Evolutionary conservation across 495 filamentous ascomycete species (phyloP).

Genomic region (Penicillium goetzii): DNA sequence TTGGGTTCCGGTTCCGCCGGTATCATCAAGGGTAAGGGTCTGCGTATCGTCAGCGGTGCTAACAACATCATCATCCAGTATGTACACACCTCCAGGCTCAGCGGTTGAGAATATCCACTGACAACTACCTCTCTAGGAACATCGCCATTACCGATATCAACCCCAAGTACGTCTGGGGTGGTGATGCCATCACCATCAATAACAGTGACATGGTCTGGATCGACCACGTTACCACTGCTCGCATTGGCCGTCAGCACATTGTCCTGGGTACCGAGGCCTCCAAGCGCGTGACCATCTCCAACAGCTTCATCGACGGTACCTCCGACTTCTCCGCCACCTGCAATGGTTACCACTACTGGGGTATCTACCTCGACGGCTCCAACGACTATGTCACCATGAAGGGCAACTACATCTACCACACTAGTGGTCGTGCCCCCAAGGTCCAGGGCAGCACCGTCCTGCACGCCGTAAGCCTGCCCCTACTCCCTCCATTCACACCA

Average conservation of each 20-base stretch:
- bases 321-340: slow-evolving; percentile 48
- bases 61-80: slow-evolving; percentile 54
- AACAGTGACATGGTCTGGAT: slow-evolving; percentile 51
- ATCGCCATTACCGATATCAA: slow-evolving; percentile 53
- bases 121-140: slow-evolving; percentile 32
- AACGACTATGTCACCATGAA: slow-evolving; percentile 50
- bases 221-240: slow-evolving; percentile 52
- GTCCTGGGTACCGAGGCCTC: slow-evolving; percentile 45
- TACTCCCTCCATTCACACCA: background rate
- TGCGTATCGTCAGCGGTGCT: slow-evolving; percentile 48
- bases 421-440: slow-evolving; percentile 48
- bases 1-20: slow-evolving; percentile 43
- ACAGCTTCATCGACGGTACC: slow-evolving; percentile 49
- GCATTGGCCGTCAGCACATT: slow-evolving; percentile 51
- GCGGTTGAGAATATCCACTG: background rate
- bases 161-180: slow-evolving; percentile 55
- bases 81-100: background rate
- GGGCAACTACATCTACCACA: slow-evolving; percentile 53
- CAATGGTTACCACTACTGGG: slow-evolving; percentile 54
- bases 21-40: slow-evolving; percentile 50
- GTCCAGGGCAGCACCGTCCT: slow-evolving; percentile 48
- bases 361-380: slow-evolving; percentile 44
- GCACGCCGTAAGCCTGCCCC: slow-evolving; percentile 36
- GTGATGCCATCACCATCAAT: slow-evolving; percentile 51
- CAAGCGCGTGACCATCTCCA: slow-evolving; percentile 51